Percentiles rank a stretch among this genome's conserved stretches.
Evolutionary conservation across 805 yeast genomes (phyloP).

Genomic region (Groenewaldozyma salmanticensis): DNA sequence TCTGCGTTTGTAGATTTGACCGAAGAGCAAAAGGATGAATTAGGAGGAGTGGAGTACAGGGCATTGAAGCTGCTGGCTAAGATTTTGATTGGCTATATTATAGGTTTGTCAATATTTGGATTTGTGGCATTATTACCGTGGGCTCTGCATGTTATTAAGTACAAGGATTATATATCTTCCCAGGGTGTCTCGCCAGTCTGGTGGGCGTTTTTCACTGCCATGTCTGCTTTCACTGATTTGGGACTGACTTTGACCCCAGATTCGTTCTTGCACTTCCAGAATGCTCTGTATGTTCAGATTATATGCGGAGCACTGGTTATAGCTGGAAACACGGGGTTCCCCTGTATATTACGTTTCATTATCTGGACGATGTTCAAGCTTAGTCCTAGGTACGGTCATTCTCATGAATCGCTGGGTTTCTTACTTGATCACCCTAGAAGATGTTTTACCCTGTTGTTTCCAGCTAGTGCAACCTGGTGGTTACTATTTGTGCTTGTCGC

Average conservation of each 20-base stretch:
- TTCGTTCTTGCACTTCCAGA: slow-evolving; percentile 61
- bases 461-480: slow-evolving; percentile 95
- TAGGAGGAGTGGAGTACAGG: slow-evolving; percentile 96
- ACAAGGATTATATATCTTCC: slow-evolving; percentile 29
- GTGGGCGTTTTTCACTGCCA: slow-evolving; percentile 89
- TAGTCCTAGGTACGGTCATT: slow-evolving; percentile 42
- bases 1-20: slow-evolving; percentile 80
- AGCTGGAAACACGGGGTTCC: slow-evolving; percentile 93
- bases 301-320: slow-evolving; percentile 62
- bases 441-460: slow-evolving; percentile 87
- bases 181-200: slow-evolving; percentile 69
- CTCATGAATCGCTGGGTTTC: slow-evolving; percentile 68
- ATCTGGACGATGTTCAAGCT: slow-evolving; percentile 71
- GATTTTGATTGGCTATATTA: slow-evolving; percentile 54
- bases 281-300: slow-evolving; percentile 56
- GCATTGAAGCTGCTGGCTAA: slow-evolving; percentile 69
- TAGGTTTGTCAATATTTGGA: slow-evolving; percentile 64
- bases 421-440: slow-evolving; percentile 93
- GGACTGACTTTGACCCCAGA: slow-evolving; percentile 77
- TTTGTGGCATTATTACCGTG: slow-evolving; percentile 42
- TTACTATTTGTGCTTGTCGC: slow-evolving; percentile 61
- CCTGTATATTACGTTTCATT: slow-evolving; percentile 66
- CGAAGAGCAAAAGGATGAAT: slow-evolving; percentile 78
- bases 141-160: slow-evolving; percentile 25
- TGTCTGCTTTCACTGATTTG: slow-evolving; percentile 73